Percentiles rank a stretch among this genome's conserved stretches.
phyloP scores from a whole-genome alignment of 805 yeast genomes.

The Priceomyces medius region DNA sequence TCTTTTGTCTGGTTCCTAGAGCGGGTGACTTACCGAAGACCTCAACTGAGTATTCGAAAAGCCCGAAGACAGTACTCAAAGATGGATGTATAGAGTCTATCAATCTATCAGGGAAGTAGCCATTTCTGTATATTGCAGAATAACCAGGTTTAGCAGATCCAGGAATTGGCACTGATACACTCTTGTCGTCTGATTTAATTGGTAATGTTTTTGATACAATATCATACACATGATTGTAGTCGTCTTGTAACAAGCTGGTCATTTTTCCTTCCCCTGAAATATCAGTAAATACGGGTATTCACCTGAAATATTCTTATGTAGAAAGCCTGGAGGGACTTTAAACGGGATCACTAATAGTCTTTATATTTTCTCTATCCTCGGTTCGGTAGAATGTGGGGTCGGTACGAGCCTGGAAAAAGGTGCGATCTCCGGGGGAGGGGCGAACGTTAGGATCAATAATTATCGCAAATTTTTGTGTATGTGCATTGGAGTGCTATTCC shows the following conservation, averaged over 20 bases:
- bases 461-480: no score
- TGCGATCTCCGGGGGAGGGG: no score
- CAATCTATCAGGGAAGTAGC: conserved; percentile 18
- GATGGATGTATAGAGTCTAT: conserved; percentile 43
- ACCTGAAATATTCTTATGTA: no score
- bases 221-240: conserved; percentile 11
- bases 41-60: conserved; percentile 44
- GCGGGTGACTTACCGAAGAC: conserved; percentile 38
- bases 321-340: neutral
- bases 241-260: conserved; percentile 16
- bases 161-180: conserved; percentile 30
- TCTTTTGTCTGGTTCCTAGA: conserved; percentile 43
- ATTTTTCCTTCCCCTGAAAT: conserved; percentile 2
- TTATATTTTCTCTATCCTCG: conserved; percentile 2
- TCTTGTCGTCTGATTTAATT: conserved; percentile 7
- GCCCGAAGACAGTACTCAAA: conserved; percentile 43
- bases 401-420: no score
- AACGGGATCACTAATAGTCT: neutral
- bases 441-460: no score
- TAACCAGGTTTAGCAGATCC: conserved; percentile 42
- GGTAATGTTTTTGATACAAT: conserved; percentile 12
- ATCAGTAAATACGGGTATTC: no score
- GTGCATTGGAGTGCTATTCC: no score
- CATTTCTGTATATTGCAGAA: conserved; percentile 52
- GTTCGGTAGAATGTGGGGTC: neutral